Evolutionary conservation across 305 asterid species (phyloP), one percentile per base, ranked within the genome.

Genomic region (Solanum hybrid): DNA sequence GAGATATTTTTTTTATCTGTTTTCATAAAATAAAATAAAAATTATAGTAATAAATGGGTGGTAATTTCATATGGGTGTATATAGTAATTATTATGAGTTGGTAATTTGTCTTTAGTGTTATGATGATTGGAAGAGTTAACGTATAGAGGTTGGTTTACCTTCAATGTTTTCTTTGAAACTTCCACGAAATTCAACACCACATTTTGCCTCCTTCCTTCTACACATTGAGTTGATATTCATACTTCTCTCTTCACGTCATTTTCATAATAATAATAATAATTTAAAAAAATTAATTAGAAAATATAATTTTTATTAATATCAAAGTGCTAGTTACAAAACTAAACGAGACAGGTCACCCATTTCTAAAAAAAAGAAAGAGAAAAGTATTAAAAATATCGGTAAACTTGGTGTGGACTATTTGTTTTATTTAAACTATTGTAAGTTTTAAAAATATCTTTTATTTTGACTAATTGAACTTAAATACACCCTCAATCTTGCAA

Each of bases 151-250:
- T 74, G 36, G 37, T 26, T n/a, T 83, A 36, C 37, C 29, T 46
- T 83, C 28, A 46, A 28, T 46, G 87, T 51, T 46, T 46, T 18
- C 76, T 85, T 84, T 85, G 88, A 85, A 85, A 24, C 88, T 57
- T 85, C 88, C 46, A 85, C 46, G 88, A 85, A 85, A 85, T 31
- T 85, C 57, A 85, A 85, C 88, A 85, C 5, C 88, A 28, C n/a
- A 85, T 83, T 29, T 46, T 46, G 73, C 40, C 39, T 83, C 40
- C 40, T 83, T 83, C 26, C 87, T 16, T 46, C 40, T 82, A 4
- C 39, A 83, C 29, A 18, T 84, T 51, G 88, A 20, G 22, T 51
- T 51, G 42, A 79, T 36, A 36, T 22, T 79, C 28, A 11, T n/a
- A 36, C 61, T 37, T 77, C 28, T 77, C 83, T 77, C 83, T 34